Conservation (phyloP, 257 asterid genomes). For the Ilex asprella region DNA sequence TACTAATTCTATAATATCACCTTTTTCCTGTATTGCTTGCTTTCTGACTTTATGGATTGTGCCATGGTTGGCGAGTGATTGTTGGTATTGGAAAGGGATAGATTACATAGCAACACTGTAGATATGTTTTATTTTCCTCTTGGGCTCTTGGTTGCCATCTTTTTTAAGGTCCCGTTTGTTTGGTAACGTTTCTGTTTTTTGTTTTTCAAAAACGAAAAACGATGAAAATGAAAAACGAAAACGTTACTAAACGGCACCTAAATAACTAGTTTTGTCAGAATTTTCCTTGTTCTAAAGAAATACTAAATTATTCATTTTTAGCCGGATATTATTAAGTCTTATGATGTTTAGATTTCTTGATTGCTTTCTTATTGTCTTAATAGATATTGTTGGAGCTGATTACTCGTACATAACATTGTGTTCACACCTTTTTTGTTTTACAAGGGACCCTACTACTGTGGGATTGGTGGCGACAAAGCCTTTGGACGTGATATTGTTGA, state of each 20-base stretch:
- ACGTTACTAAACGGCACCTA: too few species aligned
- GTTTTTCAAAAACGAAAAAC: too few species aligned
- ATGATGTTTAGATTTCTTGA: neutral
- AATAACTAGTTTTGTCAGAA: too few species aligned
- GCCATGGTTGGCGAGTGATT: too few species aligned
- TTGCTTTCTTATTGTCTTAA: neutral
- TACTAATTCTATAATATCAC: neutral
- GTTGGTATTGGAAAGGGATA: too few species aligned
- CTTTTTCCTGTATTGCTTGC: neutral
- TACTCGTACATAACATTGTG: too few species aligned
- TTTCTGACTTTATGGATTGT: neutral
- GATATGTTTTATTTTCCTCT: too few species aligned
- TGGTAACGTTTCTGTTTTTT: too few species aligned
- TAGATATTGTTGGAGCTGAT: neutral
- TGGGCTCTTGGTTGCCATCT: too few species aligned
- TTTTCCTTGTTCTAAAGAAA: neutral
- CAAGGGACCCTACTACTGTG: conserved; percentile 84
- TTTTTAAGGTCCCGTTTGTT: too few species aligned
- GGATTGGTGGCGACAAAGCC: conserved; percentile 69
- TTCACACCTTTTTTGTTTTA: neutral
- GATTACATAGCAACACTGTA: too few species aligned
- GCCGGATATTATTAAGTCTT: neutral
- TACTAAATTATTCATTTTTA: neutral
- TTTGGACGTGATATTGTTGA: conserved; percentile 76
- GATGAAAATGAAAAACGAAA: too few species aligned